Evolutionary conservation across 148 eudicot species (phyloP).

Genomic region (Vaccinium corymbosum): DNA sequence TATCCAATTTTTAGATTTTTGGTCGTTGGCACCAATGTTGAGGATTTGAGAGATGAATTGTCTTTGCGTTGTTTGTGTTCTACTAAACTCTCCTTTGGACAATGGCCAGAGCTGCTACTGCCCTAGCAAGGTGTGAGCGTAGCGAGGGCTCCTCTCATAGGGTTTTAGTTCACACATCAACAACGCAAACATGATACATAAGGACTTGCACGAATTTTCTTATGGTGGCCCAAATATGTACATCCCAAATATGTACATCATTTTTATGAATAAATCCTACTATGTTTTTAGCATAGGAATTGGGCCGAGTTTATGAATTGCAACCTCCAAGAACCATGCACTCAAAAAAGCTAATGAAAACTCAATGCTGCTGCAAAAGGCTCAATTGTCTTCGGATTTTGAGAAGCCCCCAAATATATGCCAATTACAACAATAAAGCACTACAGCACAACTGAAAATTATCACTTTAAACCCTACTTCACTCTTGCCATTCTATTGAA

Average conservation of each 20-base stretch:
- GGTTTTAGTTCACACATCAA: not conserved
- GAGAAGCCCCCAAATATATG: slow-evolving; percentile 22
- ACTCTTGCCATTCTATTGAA: not conserved
- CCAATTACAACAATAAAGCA: slow-evolving; percentile 9
- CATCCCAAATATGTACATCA: not conserved
- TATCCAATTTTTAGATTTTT: no score
- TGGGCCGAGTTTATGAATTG: slow-evolving; percentile 9
- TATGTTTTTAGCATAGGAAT: not conserved
- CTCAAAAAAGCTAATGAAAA: slow-evolving; percentile 28
- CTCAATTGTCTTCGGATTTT: slow-evolving; percentile 26
- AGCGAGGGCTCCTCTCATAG: not conserved
- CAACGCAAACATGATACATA: not conserved
- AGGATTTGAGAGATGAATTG: no score
- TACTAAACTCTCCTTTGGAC: no score
- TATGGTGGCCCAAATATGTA: not conserved
- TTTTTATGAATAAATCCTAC: not conserved
- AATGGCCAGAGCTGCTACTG: not conserved
- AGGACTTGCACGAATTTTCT: no score
- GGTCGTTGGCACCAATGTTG: no score
- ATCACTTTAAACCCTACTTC: not conserved
- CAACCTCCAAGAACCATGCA: slow-evolving; percentile 33
- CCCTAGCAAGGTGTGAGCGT: no score
- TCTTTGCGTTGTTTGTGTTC: no score
- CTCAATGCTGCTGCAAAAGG: slow-evolving; percentile 29
- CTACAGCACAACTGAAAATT: no score